Conservation (phyloP, 192 early-diverging fungal genomes). For the Entomortierella lignicola region DNA sequence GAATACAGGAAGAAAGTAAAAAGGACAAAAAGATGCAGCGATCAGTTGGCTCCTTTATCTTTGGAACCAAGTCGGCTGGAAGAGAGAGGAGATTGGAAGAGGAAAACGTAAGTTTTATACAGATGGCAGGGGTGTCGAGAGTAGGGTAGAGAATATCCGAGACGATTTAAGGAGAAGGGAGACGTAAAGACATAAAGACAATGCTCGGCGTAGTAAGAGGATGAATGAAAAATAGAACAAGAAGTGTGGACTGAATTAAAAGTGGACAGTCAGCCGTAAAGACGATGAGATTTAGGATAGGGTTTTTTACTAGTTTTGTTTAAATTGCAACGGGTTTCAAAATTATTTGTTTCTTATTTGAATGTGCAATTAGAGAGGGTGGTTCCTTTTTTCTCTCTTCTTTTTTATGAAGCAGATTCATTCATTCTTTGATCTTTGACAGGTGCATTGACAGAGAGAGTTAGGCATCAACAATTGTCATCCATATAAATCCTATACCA, state of each 20-base stretch:
- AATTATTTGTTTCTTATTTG: neutral
- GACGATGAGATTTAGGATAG: no score
- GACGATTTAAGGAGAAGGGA: neutral
- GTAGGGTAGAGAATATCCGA: no score
- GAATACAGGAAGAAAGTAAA: no score
- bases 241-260: neutral
- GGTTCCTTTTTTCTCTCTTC: neutral
- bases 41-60: no score
- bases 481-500: no score
- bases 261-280: neutral
- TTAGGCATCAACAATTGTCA: no score
- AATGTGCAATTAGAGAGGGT: conserved; percentile 6
- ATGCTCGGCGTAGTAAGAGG: neutral
- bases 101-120: neutral
- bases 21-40: no score
- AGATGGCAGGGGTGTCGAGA: neutral
- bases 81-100: neutral
- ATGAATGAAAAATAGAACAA: neutral
- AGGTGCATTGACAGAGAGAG: no score
- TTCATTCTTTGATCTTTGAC: no score
- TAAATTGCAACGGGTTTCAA: neutral
- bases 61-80: no score
- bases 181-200: neutral
- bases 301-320: neutral
- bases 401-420: no score